Base-by-base conservation (phyloP, 768 basidiomycete species). In the Lactifluus pinguis region DNA sequence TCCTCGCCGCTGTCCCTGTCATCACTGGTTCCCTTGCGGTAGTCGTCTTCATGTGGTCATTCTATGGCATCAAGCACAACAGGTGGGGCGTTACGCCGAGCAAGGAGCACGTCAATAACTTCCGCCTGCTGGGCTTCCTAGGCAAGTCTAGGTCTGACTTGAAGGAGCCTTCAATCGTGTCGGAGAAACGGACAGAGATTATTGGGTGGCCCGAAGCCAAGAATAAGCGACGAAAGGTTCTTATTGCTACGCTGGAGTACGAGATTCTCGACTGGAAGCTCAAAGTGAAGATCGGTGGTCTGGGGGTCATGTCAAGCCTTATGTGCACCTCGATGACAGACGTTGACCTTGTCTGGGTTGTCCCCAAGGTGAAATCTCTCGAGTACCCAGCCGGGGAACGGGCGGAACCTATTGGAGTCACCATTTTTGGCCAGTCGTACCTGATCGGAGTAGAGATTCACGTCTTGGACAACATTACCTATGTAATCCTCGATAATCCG, bases 261-360 rank as follows among this genome's bases (percentile, higher is more conserved):
- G 94, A 97, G 72, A 89, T 97, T 70, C 85, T 97, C 68, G 94
- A 95, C 70, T 97, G 94, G 93, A 95, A 95, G 74, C 74, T 95
- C 64, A 97, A 97, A 74, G 94, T 97, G 78, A 95, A 95, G 79
- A 95, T 95, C 65, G 94, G 94, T 76, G 94, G 94, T 73, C 80
- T 97, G n/a, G 94, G 94, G 79, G 94, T 95, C 76, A 97, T 97
- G 94, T 95, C 94, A 4, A 87, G 87, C 72, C 77, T 97, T 38
- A 97, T 97, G 94, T 94, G 94, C 65, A 97, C 95, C 73, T 92
- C 94, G 6, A 97, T 97, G 94, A 90, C 89, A 51, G 94, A 97
- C 70, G 94, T 95, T 57, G 94, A 95, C 71, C 76, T 97, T 49
- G 77, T 97, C 58, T 97, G 94, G 94, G 86, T 97, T 53, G 70